Evolutionary conservation across 257 asterid genomes (phyloP), one percentile per base, ranked within the genome.

Genomic region (Plantago ovata): DNA sequence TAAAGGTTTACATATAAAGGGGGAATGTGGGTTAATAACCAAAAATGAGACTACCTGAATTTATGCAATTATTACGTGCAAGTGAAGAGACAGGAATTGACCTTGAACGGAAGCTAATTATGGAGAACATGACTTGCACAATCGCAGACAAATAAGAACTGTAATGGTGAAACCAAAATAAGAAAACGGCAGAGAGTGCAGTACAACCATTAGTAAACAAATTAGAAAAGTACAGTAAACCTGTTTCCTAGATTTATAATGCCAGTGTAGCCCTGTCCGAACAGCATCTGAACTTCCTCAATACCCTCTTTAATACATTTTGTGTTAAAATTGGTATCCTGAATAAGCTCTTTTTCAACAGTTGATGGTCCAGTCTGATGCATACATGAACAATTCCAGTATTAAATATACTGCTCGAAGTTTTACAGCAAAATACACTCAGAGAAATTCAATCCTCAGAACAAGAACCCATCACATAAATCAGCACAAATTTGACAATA

Each of bases 141-240:
- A 95, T 88, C 51, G 98, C 94, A 63, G 98, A 95, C 87, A 92
- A 74, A 67, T 92, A 92, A 71, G 97, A 92, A 72, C 98, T 92
- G 86, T 78, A 82, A 15, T 68, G 39, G 39, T 46, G 58, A 62
- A 58, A 63, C 7, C 53, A 57, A 63, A 44, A 52, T 24, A 24
- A 19, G 14, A 43, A 40, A 24, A 38, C 41, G 20, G 18, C 23
- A 66, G 36, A 38, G 45, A 56, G 45, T 58, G 23, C 42, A 49
- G 48, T 40, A 45, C 32, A 5, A 24, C 36, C 51, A 56, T n/a
- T n/a, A n/a, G n/a, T 22, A 61, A 38, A 33, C 56, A 48, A 28
- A 38, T 13, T 13, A 15, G 33, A 33, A 28, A 54, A 7, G 9
- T 13, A 16, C 14, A n/a, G 33, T 28, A 15, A 71, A 92, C 98